Evolutionary conservation across 202 grass and related monocot genomes (phyloP), one percentile per base, ranked within the genome.

Genomic region (Alloteropsis angusta): DNA sequence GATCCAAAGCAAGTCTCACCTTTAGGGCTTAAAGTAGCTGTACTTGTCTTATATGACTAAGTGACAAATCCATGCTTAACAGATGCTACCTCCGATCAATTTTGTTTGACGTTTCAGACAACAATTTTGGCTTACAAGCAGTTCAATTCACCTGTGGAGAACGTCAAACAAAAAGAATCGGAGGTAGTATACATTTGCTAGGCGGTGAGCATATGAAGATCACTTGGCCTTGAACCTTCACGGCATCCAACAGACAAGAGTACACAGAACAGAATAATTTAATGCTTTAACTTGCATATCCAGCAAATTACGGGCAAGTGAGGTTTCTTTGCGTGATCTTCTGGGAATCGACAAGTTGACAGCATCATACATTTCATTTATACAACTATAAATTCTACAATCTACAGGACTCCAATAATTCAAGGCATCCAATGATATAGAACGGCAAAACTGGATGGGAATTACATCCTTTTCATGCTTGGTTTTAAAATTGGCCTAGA

Each of bases 251-350:
- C 35, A 53, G 71, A 54, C 52, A 78, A 55, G 73, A 62, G 50
- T 78, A 45, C 1, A 25, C 58, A 73, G 72, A 76, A 85, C 49
- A 50, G 16, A 77, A 85, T 72, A 77, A 80, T 66, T 77, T 81
- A 88, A 77, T 81, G 72, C 14, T 65, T 66, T 66, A 81, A 65
- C 72, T 82, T 85, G 18, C 78, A 73, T 46, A 60, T 61, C 60
- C 78, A 78, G 67, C 78, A 78, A 89, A 85, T 82, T 78, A 78
- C 60, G 25, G 67, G 67, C 66, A 85, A 82, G n/a, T 74, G 66
- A 85, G 67, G 78, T 77, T 82, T 73, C 65, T 85, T 78, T 85
- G 82, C 72, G 77, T 85, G 78, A 82, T 68, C 59, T 68, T 34
- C 66, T 82, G 82, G 78, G 73, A 89, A 78, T 72, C 54, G 65